Percentiles rank a stretch among this genome's conserved stretches.
Evolutionary conservation across 257 asterid species (phyloP).

Genomic region (Nicotiana benthamiana): DNA sequence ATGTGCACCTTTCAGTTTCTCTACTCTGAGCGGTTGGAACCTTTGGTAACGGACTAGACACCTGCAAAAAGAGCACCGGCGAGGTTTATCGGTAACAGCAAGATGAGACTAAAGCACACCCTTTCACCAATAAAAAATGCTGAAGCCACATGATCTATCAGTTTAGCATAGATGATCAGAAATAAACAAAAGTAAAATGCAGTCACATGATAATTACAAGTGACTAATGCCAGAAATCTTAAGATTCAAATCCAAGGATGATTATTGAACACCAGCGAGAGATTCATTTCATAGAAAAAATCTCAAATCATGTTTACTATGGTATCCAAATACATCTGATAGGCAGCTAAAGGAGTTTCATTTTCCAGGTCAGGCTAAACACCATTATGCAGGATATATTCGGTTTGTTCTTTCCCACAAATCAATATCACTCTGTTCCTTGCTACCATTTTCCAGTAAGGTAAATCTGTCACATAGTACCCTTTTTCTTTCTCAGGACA

Average conservation of each 20-base stretch:
- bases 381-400: neutral
- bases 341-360: neutral
- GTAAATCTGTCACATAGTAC: neutral
- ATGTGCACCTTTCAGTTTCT: conserved; percentile 57
- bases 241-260: neutral
- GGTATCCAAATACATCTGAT: neutral
- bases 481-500: neutral
- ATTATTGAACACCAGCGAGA: neutral
- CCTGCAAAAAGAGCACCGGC: conserved; percentile 32
- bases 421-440: neutral
- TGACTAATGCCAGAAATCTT: neutral
- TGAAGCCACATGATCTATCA: neutral
- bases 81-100: conserved; percentile 4
- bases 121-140: neutral
- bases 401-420: neutral
- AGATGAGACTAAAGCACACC: neutral
- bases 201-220: neutral
- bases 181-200: neutral
- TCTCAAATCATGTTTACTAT: neutral
- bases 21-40: conserved; percentile 46
- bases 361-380: neutral
- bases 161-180: neutral
- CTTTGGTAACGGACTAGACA: conserved; percentile 57
- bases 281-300: neutral
- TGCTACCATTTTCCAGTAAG: neutral